Evolutionary conservation across 345 rosid genomes (phyloP).

Genomic region (Gossypium australe): DNA sequence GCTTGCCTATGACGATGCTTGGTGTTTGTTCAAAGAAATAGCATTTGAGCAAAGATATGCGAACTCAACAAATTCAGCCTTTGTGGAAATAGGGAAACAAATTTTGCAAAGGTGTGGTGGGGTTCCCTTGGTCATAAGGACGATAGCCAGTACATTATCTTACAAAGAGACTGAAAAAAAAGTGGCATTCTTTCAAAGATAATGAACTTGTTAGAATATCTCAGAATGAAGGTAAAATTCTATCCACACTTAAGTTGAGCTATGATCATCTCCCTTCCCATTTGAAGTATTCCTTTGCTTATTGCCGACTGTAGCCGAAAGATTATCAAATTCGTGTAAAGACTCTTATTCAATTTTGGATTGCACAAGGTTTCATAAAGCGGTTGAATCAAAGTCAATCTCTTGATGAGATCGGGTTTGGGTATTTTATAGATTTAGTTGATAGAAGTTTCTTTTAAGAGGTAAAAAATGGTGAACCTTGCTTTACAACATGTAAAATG

Average conservation of each 20-base stretch:
- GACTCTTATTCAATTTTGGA: neutral
- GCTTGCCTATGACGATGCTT: neutral
- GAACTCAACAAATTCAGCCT: neutral
- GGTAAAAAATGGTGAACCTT: accelerated
- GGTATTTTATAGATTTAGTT: neutral
- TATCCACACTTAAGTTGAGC: neutral
- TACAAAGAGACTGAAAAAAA: neutral
- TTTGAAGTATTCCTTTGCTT: neutral
- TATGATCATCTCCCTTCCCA: neutral
- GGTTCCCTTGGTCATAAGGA: neutral
- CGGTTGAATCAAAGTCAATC: neutral
- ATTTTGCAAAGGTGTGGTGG: neutral
- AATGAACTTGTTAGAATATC: neutral
- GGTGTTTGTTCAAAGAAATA: neutral
- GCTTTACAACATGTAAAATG: neutral
- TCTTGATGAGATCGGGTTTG: neutral
- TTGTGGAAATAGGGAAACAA: neutral
- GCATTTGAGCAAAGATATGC: neutral
- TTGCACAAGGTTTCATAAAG: neutral
- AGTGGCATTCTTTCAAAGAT: neutral
- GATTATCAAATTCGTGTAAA: neutral
- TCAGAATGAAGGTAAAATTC: accelerated
- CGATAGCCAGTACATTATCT: neutral
- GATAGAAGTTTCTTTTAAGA: neutral
- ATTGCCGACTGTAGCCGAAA: neutral